These are phyloP conservation scores for Rhizoctonia solani DNA, from an alignment of 1,284 basidiomycete genomes.

Conservation along the genomic window DNA sequence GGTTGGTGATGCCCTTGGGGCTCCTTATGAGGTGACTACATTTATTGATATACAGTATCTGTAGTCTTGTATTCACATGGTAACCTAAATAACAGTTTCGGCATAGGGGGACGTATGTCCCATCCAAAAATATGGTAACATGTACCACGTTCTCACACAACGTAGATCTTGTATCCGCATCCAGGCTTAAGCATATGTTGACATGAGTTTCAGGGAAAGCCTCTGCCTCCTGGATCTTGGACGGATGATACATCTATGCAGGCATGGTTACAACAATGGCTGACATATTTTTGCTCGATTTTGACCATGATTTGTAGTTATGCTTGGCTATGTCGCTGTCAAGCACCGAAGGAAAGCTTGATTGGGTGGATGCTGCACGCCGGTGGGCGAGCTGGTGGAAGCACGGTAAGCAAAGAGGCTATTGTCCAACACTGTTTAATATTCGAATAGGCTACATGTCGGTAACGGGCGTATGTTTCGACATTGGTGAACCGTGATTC, in stretches of 20 bases:
- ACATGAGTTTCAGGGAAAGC: constrained; percentile 10
- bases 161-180: not conserved
- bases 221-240: constrained; percentile 38
- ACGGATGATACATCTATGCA: constrained; percentile 40
- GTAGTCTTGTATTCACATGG: not conserved
- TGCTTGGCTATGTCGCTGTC: constrained; percentile 28
- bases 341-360: constrained; percentile 33
- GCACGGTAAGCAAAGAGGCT: constrained; percentile 29
- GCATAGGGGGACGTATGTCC: constrained; percentile 34
- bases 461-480: constrained; percentile 40
- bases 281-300: not conserved
- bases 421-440: not conserved
- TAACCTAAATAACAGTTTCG: constrained; percentile 29
- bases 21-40: constrained; percentile 37
- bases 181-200: not conserved
- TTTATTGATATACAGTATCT: not conserved
- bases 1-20: constrained; percentile 39
- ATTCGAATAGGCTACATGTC: constrained; percentile 38
- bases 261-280: constrained; percentile 9
- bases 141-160: constrained; percentile 35
- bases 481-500: constrained; percentile 35
- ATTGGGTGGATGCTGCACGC: constrained; percentile 39
- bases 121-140: constrained; percentile 37
- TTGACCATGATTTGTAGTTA: not conserved
- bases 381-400: constrained; percentile 36